These are phyloP conservation scores for Piper betle DNA, from an alignment of 164 flowering plant genomes.

Conservation along the genomic window DNA sequence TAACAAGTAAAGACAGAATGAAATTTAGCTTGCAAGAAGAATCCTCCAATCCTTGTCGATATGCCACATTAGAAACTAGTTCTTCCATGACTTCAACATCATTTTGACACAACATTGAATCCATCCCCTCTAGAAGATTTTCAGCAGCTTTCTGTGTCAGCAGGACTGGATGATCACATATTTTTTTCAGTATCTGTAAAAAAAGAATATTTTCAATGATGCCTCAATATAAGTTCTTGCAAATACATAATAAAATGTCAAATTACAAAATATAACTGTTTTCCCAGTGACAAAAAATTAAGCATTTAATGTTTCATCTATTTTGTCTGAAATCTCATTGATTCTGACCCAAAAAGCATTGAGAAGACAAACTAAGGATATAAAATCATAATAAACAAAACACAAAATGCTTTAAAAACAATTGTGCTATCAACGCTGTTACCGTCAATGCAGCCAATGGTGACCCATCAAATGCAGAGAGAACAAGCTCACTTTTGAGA, in stretches of 20 bases:
- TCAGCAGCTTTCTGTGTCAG: constrained; percentile 94
- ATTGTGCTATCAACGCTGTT: constrained; percentile 5
- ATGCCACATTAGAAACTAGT: constrained; percentile 51
- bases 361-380: too few species aligned
- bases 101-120: constrained; percentile 43
- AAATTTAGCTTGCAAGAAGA: constrained; percentile 95
- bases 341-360: too few species aligned
- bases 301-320: not conserved
- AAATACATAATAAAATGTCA: too few species aligned
- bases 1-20: constrained; percentile 70
- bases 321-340: too few species aligned
- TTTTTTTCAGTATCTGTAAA: constrained; percentile 83
- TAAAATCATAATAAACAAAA: not conserved
- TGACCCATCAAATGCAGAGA: constrained; percentile 86
- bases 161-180: constrained; percentile 95
- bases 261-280: too few species aligned
- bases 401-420: not conserved
- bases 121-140: constrained; percentile 90
- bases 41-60: constrained; percentile 32
- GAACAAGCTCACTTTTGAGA: constrained; percentile 73
- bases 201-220: not conserved
- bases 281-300: not conserved
- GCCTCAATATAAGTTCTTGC: not conserved
- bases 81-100: constrained; percentile 57
- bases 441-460: constrained; percentile 98